A percentile compares a stretch with the other conserved stretches of the same genome.
These are phyloP conservation scores for Dillenia suffruticosa DNA, from an alignment of 164 flowering plant genomes.

Conservation along the genomic window DNA sequence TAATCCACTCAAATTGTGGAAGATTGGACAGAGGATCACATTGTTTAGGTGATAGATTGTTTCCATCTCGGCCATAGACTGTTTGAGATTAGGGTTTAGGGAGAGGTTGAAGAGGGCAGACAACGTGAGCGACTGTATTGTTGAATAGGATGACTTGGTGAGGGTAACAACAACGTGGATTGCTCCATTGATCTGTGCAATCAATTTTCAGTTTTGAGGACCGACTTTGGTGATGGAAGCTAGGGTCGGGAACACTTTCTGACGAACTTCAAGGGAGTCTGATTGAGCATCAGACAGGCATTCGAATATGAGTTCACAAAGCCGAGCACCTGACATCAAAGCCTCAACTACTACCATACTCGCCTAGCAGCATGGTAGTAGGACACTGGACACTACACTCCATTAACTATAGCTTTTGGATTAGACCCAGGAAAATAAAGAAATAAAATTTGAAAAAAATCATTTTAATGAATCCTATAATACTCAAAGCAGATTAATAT, in stretches of 20 bases:
- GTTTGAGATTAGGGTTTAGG: conserved; percentile 51
- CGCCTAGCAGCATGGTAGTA: too few species aligned
- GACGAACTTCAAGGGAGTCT: conserved; percentile 27
- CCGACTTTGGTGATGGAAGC: conserved; percentile 51
- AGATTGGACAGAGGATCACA: conserved; percentile 25
- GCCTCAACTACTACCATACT: too few species aligned
- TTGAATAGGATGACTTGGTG: conserved; percentile 26
- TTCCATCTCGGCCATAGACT: conserved; percentile 39
- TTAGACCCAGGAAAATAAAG: too few species aligned
- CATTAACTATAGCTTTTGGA: too few species aligned
- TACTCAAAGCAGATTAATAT: too few species aligned
- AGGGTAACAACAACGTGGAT: conserved; percentile 31
- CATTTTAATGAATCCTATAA: too few species aligned
- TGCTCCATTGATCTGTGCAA: conserved; percentile 48
- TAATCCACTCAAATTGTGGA: conserved; percentile 33
- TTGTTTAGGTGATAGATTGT: conserved; percentile 51
- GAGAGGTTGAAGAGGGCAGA: conserved; percentile 70
- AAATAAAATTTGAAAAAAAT: too few species aligned
- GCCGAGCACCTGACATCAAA: conserved; percentile 1
- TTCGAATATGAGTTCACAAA: conserved; percentile 19
- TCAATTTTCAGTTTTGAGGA: conserved; percentile 41
- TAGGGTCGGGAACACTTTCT: conserved; percentile 36
- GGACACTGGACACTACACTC: too few species aligned
- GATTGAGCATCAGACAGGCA: conserved; percentile 28
- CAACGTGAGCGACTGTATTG: conserved; percentile 36